Evolutionary conservation across 306 rosid species (phyloP).

Genomic region (Sesbania bispinosa): DNA sequence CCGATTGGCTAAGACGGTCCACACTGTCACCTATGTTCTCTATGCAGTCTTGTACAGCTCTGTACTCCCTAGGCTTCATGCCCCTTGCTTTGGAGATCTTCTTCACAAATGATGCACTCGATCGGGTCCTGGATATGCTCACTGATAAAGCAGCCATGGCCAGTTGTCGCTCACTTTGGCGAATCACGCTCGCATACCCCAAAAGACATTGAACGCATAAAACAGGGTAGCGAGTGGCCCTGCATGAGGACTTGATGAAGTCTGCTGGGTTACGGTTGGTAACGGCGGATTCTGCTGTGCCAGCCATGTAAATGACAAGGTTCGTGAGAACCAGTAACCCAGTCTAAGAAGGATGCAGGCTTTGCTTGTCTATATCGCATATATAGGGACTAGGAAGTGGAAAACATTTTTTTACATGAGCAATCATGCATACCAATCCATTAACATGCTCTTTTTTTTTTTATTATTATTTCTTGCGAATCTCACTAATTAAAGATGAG

Average conservation of each 20-base stretch:
- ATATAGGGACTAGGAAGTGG: slow-evolving; percentile 23
- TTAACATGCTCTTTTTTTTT: too few species aligned
- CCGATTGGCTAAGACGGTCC: slow-evolving; percentile 54
- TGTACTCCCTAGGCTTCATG: slow-evolving; percentile 44
- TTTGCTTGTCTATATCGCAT: slow-evolving; percentile 5
- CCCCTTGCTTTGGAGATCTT: slow-evolving; percentile 40
- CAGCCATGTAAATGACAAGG: slow-evolving; percentile 19
- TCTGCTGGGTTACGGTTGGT: slow-evolving; percentile 24
- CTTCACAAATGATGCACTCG: slow-evolving; percentile 43
- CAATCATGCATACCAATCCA: too few species aligned
- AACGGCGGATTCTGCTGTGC: slow-evolving; percentile 13
- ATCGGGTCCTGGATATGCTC: slow-evolving; percentile 51
- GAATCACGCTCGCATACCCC: slow-evolving; percentile 40
- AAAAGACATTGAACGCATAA: slow-evolving; percentile 54
- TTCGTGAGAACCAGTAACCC: slow-evolving; percentile 39
- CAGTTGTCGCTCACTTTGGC: slow-evolving; percentile 49
- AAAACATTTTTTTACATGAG: too few species aligned
- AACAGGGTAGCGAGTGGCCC: slow-evolving; percentile 52
- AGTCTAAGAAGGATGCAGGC: neutral
- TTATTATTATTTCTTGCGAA: too few species aligned
- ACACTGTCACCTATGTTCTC: slow-evolving; percentile 67
- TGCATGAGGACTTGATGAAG: slow-evolving; percentile 65
- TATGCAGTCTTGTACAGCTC: slow-evolving; percentile 69
- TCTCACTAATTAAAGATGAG: too few species aligned
- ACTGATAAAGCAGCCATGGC: slow-evolving; percentile 63